Percentiles rank a stretch among this genome's conserved stretches.
Conservation (phyloP, 2,329 filamentous ascomycete species). For the Hawksworthiomyces lignivorus region DNA sequence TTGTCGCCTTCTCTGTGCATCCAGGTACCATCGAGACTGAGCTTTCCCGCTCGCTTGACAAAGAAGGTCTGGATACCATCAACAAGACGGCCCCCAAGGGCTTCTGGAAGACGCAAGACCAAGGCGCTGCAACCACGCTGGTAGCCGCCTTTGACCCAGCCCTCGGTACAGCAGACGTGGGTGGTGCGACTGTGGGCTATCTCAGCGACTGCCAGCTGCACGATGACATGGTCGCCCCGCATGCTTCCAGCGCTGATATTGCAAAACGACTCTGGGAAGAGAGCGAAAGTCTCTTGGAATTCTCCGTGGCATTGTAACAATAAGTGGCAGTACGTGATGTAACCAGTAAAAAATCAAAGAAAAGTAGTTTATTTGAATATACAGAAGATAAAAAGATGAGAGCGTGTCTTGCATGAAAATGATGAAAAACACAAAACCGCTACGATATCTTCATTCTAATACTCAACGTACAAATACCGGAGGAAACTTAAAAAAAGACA, state of each 20-base stretch:
- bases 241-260: slow-evolving; percentile 27
- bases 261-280: slow-evolving; percentile 37
- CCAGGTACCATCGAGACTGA: slow-evolving; percentile 26
- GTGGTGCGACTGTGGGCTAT: slow-evolving; percentile 27
- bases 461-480: too few relatives aligned
- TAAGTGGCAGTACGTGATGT: background rate
- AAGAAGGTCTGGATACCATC: slow-evolving; percentile 18
- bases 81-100: slow-evolving; percentile 19
- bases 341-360: background rate
- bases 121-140: slow-evolving; percentile 32
- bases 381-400: too few relatives aligned
- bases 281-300: slow-evolving; percentile 26
- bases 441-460: too few relatives aligned
- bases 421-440: too few relatives aligned
- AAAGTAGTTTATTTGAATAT: background rate
- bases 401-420: too few relatives aligned
- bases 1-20: slow-evolving; percentile 27
- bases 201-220: slow-evolving; percentile 33
- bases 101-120: slow-evolving; percentile 28
- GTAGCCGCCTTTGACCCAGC: slow-evolving; percentile 34
- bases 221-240: slow-evolving; percentile 18
- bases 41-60: slow-evolving; percentile 20
- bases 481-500: too few relatives aligned
- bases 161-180: slow-evolving; percentile 17
- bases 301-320: background rate